phyloP scores from a whole-genome alignment of 2,329 filamentous ascomycete genomes.

The Parascedosporium putredinis region DNA sequence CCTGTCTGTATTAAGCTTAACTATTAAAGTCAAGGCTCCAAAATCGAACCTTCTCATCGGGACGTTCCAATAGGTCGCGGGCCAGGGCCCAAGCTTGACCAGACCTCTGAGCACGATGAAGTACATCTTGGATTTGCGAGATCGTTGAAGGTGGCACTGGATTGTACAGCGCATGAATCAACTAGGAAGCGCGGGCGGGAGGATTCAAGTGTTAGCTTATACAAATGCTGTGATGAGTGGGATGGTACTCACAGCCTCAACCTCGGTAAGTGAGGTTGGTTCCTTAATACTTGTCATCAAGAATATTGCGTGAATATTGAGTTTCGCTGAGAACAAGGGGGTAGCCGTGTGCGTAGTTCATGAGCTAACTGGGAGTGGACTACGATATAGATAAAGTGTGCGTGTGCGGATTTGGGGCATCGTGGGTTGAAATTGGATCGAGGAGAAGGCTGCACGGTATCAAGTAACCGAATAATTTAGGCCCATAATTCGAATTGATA shows the following conservation, averaged over 20 bases:
- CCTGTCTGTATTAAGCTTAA: conserved; percentile 92
- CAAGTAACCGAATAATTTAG: no score
- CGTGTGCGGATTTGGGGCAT: no score
- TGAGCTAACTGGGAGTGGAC: no score
- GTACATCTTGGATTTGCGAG: conserved; percentile 52
- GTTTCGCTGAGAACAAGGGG: no score
- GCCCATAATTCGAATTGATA: no score
- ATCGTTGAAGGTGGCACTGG: conserved; percentile 38
- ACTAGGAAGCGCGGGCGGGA: conserved; percentile 15
- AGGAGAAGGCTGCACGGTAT: no score
- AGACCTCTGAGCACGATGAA: conserved; percentile 71
- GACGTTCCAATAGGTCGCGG: conserved; percentile 58
- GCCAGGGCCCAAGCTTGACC: conserved; percentile 79
- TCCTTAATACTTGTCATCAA: not conserved
- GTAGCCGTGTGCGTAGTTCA: no score
- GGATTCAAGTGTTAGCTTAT: no score
- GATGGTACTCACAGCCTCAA: conserved; percentile 10
- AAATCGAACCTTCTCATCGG: conserved; percentile 71
- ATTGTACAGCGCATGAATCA: conserved; percentile 44
- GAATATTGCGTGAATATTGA: no score
- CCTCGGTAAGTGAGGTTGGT: conserved; percentile 8
- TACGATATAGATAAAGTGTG: no score
- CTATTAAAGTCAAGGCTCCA: conserved; percentile 86
- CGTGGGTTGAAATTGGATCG: no score
- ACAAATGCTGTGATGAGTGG: no score